These are phyloP conservation scores for Phytophthora hibernalis DNA, from an alignment of 352 stramenopile genomes.

Conservation along the genomic window DNA sequence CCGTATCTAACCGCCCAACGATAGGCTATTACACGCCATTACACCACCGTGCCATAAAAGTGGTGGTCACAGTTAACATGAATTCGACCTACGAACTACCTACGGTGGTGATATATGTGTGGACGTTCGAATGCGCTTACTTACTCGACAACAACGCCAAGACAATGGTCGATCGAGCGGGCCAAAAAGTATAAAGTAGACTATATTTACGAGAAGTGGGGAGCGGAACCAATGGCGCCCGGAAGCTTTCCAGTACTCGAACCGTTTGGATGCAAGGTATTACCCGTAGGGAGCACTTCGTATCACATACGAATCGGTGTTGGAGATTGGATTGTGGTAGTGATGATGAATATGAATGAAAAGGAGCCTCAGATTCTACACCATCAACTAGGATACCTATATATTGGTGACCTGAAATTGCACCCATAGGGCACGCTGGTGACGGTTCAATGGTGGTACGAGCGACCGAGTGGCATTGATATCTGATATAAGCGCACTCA, in stretches of 20 bases:
- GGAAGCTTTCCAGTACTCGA: not conserved
- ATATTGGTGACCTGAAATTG: not conserved
- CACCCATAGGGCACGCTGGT: not conserved
- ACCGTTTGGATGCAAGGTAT: not conserved
- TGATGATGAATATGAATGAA: not conserved
- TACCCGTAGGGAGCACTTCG: no score
- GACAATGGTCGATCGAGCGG: not conserved
- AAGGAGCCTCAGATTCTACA: not conserved
- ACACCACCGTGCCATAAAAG: no score
- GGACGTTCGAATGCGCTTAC: not conserved
- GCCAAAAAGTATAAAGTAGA: not conserved
- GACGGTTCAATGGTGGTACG: constrained; percentile 9
- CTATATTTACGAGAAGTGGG: not conserved
- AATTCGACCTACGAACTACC: not conserved
- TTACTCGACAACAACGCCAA: no score
- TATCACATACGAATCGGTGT: constrained; percentile 1
- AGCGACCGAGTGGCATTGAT: constrained; percentile 4
- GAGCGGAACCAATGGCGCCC: not conserved
- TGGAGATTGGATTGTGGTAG: constrained; percentile 1
- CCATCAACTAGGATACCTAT: not conserved
- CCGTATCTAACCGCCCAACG: no score
- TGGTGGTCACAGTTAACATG: no score
- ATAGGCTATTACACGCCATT: no score
- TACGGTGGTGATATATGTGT: not conserved
- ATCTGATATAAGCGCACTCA: constrained; percentile 14